A percentile compares a stretch with the other conserved stretches of the same genome.
Conservation (phyloP, 2,329 filamentous ascomycete genomes). For the Dothideomycetes sp. region DNA sequence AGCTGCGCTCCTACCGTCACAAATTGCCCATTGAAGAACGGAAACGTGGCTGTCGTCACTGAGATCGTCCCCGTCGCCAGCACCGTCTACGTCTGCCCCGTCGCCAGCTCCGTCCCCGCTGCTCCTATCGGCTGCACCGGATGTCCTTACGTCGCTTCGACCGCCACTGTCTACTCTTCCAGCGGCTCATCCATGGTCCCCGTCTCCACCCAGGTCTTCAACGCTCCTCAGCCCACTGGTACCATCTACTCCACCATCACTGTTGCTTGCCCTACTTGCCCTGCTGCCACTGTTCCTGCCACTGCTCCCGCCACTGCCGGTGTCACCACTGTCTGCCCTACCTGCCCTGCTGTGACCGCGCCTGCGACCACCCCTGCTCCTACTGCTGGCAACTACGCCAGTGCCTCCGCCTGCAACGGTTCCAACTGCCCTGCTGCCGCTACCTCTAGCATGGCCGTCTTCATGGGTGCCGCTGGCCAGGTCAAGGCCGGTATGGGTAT, state of each 20-base stretch:
- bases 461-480: slow-evolving; percentile 12
- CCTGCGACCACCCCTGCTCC: slow-evolving; percentile 10
- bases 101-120: slow-evolving; percentile 1
- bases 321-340: slow-evolving; percentile 7
- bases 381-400: slow-evolving; percentile 12
- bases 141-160: slow-evolving; percentile 9
- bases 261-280: background rate
- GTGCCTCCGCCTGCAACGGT: slow-evolving; percentile 11
- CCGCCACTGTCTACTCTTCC: slow-evolving; percentile 9
- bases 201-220: background rate
- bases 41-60: background rate
- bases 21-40: slow-evolving; percentile 10
- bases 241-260: background rate
- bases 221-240: slow-evolving; percentile 1
- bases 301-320: background rate
- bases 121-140: slow-evolving; percentile 10
- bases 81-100: slow-evolving; percentile 11
- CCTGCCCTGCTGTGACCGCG: slow-evolving; percentile 4
- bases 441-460: slow-evolving; percentile 2
- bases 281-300: background rate
- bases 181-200: slow-evolving; percentile 2
- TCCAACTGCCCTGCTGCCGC: slow-evolving; percentile 1
- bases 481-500: slow-evolving; percentile 11
- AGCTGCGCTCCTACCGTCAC: slow-evolving; percentile 15
- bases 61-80: background rate